A percentile compares a stretch with the other conserved stretches of the same genome.
phyloP scores from a whole-genome alignment of 139 green algal species.

The Chlorella sp. region DNA sequence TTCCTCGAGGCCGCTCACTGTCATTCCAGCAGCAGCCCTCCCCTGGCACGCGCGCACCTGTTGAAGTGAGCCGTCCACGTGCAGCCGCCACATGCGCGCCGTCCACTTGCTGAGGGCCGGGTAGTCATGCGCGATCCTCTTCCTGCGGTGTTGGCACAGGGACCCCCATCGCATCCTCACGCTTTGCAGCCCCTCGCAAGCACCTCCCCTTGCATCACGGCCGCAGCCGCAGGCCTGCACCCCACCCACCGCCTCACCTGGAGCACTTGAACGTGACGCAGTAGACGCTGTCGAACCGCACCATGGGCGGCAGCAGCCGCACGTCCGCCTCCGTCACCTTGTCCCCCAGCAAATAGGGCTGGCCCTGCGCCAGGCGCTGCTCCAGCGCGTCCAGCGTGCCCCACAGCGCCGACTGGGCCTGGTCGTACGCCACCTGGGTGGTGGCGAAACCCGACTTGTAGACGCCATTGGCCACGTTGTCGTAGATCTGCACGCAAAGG shows the following conservation, averaged over 20 bases:
- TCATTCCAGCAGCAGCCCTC: not conserved
- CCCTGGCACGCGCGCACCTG: not conserved
- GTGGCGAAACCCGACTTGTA: slow-evolving; percentile 78
- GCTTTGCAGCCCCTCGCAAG: too few relatives aligned
- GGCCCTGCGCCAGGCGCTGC: slow-evolving; percentile 29
- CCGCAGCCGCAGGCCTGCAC: too few relatives aligned
- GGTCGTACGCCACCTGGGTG: slow-evolving; percentile 67
- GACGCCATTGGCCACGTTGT: slow-evolving; percentile 77
- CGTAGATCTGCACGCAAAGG: slow-evolving; percentile 58
- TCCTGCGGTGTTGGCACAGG: not conserved
- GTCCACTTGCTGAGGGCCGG: not conserved
- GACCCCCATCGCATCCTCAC: too few relatives aligned
- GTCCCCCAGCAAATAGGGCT: slow-evolving; percentile 77
- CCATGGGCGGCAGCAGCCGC: slow-evolving; percentile 78
- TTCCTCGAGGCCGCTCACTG: not conserved
- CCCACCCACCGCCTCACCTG: slow-evolving; percentile 2
- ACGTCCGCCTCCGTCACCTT: slow-evolving; percentile 74
- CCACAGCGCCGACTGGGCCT: slow-evolving; percentile 43
- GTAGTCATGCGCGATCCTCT: not conserved
- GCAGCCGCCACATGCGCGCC: not conserved
- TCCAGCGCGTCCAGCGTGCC: slow-evolving; percentile 58
- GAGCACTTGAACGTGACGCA: slow-evolving; percentile 84
- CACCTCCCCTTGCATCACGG: too few relatives aligned
- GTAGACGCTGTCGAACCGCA: slow-evolving; percentile 77
- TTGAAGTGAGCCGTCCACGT: not conserved